These are phyloP conservation scores for Tolypocladium ovalisporum DNA, from an alignment of 2,329 filamentous ascomycete genomes.

Conservation along the genomic window DNA sequence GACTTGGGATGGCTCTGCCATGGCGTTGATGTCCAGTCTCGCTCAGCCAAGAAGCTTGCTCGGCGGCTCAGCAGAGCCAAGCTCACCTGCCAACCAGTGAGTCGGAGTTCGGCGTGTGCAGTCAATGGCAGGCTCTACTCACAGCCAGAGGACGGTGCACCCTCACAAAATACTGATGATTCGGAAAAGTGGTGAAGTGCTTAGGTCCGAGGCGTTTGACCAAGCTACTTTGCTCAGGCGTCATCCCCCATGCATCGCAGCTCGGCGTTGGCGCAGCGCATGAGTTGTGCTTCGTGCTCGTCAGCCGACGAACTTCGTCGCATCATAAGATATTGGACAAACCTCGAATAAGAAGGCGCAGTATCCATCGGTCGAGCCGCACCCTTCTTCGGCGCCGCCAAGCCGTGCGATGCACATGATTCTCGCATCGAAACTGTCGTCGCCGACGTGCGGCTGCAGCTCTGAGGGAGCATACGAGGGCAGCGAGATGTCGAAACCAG, in stretches of 20 bases:
- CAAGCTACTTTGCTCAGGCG: constrained; percentile 20
- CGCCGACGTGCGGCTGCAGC: constrained; percentile 20
- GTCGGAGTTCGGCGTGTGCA: not conserved
- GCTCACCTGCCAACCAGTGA: constrained; percentile 23
- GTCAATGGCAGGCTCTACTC: constrained; percentile 15
- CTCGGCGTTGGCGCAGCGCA: constrained; percentile 28
- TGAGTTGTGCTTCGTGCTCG: constrained; percentile 29
- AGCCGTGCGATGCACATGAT: constrained; percentile 34
- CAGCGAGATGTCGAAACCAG: constrained; percentile 25
- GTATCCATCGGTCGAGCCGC: constrained; percentile 25
- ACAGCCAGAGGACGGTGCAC: constrained; percentile 43
- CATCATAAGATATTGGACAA: constrained; percentile 7
- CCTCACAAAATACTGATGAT: constrained; percentile 46
- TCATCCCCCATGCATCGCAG: constrained; percentile 24
- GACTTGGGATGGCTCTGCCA: constrained; percentile 42
- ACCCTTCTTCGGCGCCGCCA: constrained; percentile 17
- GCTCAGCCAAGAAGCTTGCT: constrained; percentile 37
- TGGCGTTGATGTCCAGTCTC: constrained; percentile 40
- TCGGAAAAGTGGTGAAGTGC: constrained; percentile 38
- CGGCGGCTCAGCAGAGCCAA: constrained; percentile 38
- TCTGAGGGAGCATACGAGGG: constrained; percentile 27
- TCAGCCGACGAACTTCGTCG: not conserved
- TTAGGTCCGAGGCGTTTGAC: constrained; percentile 33
- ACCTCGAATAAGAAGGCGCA: constrained; percentile 46
- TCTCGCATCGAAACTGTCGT: constrained; percentile 28